Conservation (phyloP, 495 filamentous ascomycete genomes). For the Venustampulla echinocandica region DNA sequence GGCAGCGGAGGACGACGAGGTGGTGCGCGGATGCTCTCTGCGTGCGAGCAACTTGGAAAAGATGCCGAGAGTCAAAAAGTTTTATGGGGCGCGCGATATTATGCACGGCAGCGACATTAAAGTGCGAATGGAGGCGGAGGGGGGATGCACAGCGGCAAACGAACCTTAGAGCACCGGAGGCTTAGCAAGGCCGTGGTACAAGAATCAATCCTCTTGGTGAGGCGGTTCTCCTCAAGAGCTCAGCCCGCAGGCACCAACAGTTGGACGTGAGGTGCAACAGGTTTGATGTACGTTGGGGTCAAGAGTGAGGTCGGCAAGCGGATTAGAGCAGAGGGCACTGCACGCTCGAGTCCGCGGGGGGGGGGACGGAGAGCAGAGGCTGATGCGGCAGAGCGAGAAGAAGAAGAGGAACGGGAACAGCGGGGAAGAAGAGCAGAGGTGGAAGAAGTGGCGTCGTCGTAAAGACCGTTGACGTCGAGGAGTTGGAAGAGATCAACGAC, state of each 20-base stretch:
- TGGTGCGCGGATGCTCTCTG: background rate
- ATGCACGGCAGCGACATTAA: conserved; percentile 1
- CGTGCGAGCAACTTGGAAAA: no score
- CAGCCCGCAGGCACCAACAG: background rate
- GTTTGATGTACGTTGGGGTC: no score
- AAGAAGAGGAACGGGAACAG: no score
- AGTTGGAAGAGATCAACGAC: conserved; percentile 19
- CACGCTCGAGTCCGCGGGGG: no score
- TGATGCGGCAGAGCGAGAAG: no score
- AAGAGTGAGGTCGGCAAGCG: no score
- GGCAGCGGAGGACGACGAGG: conserved; percentile 3
- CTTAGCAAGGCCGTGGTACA: background rate
- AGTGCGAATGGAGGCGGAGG: background rate
- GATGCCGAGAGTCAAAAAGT: background rate
- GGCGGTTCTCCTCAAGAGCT: no score
- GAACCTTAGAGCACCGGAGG: background rate
- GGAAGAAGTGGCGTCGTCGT: no score
- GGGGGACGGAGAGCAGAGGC: no score
- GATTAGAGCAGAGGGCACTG: no score
- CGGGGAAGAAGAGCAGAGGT: no score
- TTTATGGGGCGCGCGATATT: conserved; percentile 12
- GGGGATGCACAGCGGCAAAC: background rate
- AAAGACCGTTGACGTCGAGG: conserved; percentile 19
- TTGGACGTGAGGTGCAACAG: background rate
- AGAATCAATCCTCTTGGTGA: background rate